A percentile compares a stretch with the other conserved stretches of the same genome.
These are phyloP conservation scores for Cucurbita maxima DNA, from an alignment of 306 rosid species.

Conservation along the genomic window DNA sequence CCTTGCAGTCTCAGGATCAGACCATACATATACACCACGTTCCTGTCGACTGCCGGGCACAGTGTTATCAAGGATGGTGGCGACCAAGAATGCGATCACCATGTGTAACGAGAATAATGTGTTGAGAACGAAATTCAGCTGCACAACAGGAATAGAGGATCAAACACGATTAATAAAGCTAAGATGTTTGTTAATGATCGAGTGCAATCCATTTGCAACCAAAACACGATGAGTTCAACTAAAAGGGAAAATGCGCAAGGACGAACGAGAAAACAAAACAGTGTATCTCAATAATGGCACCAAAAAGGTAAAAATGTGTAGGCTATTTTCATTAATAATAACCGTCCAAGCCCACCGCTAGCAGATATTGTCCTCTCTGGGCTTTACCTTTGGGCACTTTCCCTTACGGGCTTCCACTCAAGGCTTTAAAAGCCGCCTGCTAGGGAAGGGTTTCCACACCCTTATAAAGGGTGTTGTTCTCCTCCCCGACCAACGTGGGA, in stretches of 20 bases:
- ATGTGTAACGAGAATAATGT: conserved; percentile 65
- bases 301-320: neutral
- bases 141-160: conserved; percentile 12
- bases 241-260: neutral
- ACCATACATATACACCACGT: conserved; percentile 96
- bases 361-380: too few relatives aligned
- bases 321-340: neutral
- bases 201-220: neutral
- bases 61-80: conserved; percentile 78
- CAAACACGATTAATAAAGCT: neutral
- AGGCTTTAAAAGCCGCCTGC: too few relatives aligned
- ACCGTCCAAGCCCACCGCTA: too few relatives aligned
- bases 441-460: too few relatives aligned
- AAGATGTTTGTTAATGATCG: neutral
- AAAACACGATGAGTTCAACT: neutral
- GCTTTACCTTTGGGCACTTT: too few relatives aligned
- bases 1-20: conserved; percentile 61
- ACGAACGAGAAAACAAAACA: neutral
- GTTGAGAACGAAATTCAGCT: conserved; percentile 72
- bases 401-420: too few relatives aligned
- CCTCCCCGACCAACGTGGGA: too few relatives aligned
- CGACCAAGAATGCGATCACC: conserved; percentile 84
- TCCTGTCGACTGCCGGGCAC: conserved; percentile 92
- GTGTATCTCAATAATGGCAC: neutral
- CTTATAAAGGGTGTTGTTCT: too few relatives aligned